Base-by-base conservation (phyloP, 352 stramenopile species). In the Pythium phragmiticola region DNA sequence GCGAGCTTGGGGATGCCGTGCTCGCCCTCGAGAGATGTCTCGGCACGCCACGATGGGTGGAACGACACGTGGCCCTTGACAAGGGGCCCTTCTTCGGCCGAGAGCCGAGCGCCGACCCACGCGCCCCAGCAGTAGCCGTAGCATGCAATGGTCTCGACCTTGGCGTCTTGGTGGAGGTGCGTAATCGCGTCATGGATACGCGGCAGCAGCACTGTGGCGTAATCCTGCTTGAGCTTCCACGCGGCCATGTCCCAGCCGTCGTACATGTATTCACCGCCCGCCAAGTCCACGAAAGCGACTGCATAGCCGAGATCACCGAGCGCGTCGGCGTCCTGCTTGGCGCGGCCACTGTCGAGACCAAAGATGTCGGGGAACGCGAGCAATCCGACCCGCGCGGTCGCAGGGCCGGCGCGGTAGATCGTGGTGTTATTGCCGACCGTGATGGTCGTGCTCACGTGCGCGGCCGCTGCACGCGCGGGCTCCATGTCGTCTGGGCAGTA, bases 101-200 rank as follows among this genome's bases (percentile, higher is more conserved):
- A 84, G 57, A 75, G 68, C 56, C 72, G 85, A 28, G 81, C 76
- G 16, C 84, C 81, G 33, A 90, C 77, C 81, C 82, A 94, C 50
- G 81, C 83, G 41, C 85, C 83, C 81, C 81, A 94, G 81, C 85
- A 94, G 74, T 92, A 92, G 56, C 85, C 85, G 61, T 92, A 92
- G 68, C 78, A 89, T 33, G 74, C 78, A 49, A 94, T 68, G 39
- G 68, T 76, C 70, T 89, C 73, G 30, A 71, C 85, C 8, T 72
- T 70, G 36, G 70, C 82, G 47, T 92, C 77, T 26, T 45, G 74
- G 71, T 90, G 81, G 11, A 92, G 71, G 73, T 90, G 89, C 39
- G 75, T 66, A 23, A 90, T 65, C 17, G 83, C 85, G 68, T 90
- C 83, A 49, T 87, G 72, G 69, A 94, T 89, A 46, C 73, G 81